Percentiles rank a stretch among this genome's conserved stretches.
phyloP scores from a whole-genome alignment of 805 yeast genomes.

The Wickerhamomyces chambardii region DNA sequence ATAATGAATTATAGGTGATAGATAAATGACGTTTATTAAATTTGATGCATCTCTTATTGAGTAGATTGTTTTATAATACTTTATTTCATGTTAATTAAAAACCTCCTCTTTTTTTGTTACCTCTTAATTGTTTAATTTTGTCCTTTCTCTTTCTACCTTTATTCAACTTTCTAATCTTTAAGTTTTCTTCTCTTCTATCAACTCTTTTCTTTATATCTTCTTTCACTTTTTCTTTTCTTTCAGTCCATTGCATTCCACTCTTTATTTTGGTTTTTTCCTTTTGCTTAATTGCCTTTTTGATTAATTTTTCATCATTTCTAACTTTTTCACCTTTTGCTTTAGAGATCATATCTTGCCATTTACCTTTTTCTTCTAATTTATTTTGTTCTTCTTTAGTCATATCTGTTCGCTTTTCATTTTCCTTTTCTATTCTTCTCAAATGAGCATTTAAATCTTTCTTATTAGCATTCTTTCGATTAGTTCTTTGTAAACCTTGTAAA shows the following conservation, averaged over 20 bases:
- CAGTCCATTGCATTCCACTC: constrained; percentile 89
- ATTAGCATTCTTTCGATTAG: constrained; percentile 75
- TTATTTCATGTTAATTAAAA: too few species aligned
- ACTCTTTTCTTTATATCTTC: constrained; percentile 66
- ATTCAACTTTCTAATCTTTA: constrained; percentile 76
- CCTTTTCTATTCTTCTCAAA: constrained; percentile 62
- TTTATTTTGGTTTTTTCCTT: constrained; percentile 78
- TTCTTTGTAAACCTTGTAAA: constrained; percentile 38
- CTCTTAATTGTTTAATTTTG: constrained; percentile 53
- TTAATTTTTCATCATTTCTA: constrained; percentile 81
- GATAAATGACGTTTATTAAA: too few species aligned
- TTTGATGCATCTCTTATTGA: too few species aligned
- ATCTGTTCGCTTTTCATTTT: constrained; percentile 51
- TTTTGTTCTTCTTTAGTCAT: constrained; percentile 55
- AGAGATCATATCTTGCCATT: constrained; percentile 78
- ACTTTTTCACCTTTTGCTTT: constrained; percentile 86
- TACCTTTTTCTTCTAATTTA: constrained; percentile 57
- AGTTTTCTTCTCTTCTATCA: constrained; percentile 88
- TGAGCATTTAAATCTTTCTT: constrained; percentile 81
- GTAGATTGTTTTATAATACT: too few species aligned
- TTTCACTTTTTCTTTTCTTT: constrained; percentile 72
- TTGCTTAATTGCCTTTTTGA: constrained; percentile 78
- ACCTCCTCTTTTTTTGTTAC: neutral
- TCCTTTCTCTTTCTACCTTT: constrained; percentile 75
- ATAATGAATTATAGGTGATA: too few species aligned